Base-by-base conservation (phyloP, 257 asterid species). In the Solanum medicagineum region DNA sequence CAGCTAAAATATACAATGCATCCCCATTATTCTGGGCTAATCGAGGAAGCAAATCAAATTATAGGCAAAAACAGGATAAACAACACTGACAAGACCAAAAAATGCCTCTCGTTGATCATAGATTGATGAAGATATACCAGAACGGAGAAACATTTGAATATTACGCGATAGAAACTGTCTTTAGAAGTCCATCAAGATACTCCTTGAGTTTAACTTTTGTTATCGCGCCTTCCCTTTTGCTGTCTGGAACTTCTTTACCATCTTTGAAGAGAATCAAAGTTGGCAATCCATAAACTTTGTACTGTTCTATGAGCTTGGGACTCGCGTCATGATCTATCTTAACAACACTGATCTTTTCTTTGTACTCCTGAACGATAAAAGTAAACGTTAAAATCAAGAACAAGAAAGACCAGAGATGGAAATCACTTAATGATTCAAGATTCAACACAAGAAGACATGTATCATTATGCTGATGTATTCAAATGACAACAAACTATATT, bases 181-280 rank as follows among this genome's bases (percentile, higher is more conserved):
- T 89, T 70, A 95, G 91, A 84, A 89, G 91, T 59, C 90, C 90
- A 68, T 94, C 97, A 53, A 93, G 85, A 70, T 93, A 90, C 88
- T 87, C 90, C 88, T 94, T 93, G 8, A 95, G 98, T 84, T 94
- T 95, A 66, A 62, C 90, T 91, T 95, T 93, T 15, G 96, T 90
- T 79, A 95, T 93, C 60, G 98, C 98, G 29, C 98, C 98, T 91
- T 95, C 97, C 87, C 94, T 91, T 88, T 94, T 93, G 91, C 98
- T 95, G 59, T 80, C 89, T 22, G 95, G 91, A 77, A 93, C 93
- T 91, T 91, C 98, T 82, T 92, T 86, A 24, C 98, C 98, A 14
- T 95, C 89, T 87, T 89, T 92, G 93, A 95, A 93, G 86, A 93
- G 81, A 84, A 95, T 91, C 87, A 95, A 88, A 36, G 95, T 83